Conservation (phyloP, 257 asterid species). For the Gentiana dahurica region DNA sequence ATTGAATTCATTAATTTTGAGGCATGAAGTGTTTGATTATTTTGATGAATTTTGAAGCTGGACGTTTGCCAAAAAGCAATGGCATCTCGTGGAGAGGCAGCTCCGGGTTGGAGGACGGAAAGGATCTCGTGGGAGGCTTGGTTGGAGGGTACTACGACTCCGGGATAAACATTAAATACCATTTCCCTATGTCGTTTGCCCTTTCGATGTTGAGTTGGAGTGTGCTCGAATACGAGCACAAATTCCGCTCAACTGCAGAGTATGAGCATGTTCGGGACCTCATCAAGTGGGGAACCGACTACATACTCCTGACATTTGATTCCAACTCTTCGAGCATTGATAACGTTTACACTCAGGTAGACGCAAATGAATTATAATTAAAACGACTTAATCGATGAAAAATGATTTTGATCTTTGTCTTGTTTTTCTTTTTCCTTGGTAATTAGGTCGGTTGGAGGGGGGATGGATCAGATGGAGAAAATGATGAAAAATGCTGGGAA, state of each 20-base stretch:
- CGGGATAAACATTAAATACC: constrained; percentile 67
- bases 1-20: no score
- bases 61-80: constrained; percentile 56
- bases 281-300: constrained; percentile 90
- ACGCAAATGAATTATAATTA: not conserved
- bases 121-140: constrained; percentile 59
- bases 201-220: constrained; percentile 71
- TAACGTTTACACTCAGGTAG: constrained; percentile 62
- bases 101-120: constrained; percentile 74
- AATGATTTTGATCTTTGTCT: not conserved
- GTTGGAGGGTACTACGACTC: constrained; percentile 92
- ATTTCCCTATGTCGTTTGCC: constrained; percentile 85
- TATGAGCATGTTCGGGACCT: constrained; percentile 58
- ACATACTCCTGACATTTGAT: constrained; percentile 72
- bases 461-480: constrained; percentile 47
- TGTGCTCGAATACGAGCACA: constrained; percentile 32
- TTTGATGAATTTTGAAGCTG: constrained; percentile 36
- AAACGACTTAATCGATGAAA: no score
- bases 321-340: constrained; percentile 51
- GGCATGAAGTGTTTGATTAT: not conserved
- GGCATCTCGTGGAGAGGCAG: constrained; percentile 66
- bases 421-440: not conserved
- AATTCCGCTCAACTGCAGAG: constrained; percentile 56
- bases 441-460: constrained; percentile 57
- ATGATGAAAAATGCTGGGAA: constrained; percentile 85